Base-by-base conservation (phyloP, 208 protist species). In the Novymonas esmeraldas region DNA sequence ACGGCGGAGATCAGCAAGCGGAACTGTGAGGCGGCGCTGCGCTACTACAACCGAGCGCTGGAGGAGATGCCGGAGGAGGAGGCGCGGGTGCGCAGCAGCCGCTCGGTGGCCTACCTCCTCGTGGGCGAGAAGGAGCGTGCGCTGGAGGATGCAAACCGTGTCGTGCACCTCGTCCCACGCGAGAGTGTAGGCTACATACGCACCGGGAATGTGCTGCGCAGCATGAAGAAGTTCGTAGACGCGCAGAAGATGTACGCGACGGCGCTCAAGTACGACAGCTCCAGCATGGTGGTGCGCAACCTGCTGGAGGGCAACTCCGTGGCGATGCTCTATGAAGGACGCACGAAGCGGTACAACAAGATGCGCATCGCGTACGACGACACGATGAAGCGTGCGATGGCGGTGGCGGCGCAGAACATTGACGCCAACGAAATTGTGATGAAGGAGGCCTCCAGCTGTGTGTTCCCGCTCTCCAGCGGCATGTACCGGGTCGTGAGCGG, bases 111-210 rank as follows among this genome's bases (percentile, higher is more conserved):
- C 16, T 89, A 81, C 65, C 59, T 90, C 6, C 61, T 85, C 41
- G 57, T 86, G 13, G 55, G 73, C 20, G 70, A 84, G 60, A 79
- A 79, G 28, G 79, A 91, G 42, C 55, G 63, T 1, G 83, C 89
- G 13, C 59, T 78, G 28, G 64, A 60, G 38, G 87, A 95, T 66
- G 90, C 90, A 0, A 76, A 78, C 36, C 70, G 74, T 28, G 90
- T 90, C 6, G 84, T 93, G 64, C 62, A 84, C 18, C 57, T 87
- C 20, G 18, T 45, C 22, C 87, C 85, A 1, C 51, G 85, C 0
- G 79, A 69, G 68, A 84, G 75, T 64, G 39, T 89, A 26, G 90
- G 90, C 28, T 94, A 93, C 61, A 81, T 95, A 4, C 87, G 90
- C 20, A 82, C 79, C 7, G 89, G 82, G 22, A 95, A 93, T 60